Evolutionary conservation across 202 grass and related monocot genomes (phyloP).

Genomic region (Sporobolus alterniflorus): DNA sequence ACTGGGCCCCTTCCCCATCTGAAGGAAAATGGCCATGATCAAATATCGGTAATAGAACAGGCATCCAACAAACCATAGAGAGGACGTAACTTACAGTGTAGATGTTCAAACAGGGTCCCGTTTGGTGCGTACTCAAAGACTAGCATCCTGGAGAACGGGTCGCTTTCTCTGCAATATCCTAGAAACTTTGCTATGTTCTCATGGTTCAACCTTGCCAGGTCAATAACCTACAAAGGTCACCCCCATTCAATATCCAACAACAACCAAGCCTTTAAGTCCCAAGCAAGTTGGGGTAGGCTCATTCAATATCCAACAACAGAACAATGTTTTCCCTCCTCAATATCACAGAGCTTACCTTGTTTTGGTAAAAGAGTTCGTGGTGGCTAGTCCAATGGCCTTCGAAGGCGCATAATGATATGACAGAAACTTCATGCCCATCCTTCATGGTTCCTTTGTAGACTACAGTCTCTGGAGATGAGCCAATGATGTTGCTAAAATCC

Average conservation of each 20-base stretch:
- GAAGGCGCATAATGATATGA: constrained; percentile 77
- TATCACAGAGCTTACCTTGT: constrained; percentile 58
- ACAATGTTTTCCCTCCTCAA: not conserved
- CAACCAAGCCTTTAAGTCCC: too few species aligned
- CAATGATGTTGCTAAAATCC: constrained; percentile 99
- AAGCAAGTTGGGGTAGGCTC: too few species aligned
- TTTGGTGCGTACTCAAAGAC: constrained; percentile 98
- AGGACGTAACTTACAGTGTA: constrained; percentile 69
- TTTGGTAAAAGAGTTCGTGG: constrained; percentile 89
- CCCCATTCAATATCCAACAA: constrained; percentile 26
- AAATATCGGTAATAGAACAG: not conserved
- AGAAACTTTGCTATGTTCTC: constrained; percentile 87
- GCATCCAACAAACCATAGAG: not conserved
- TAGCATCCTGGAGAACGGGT: constrained; percentile 91
- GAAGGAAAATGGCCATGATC: constrained; percentile 9
- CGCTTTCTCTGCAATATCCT: constrained; percentile 92
- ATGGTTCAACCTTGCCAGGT: constrained; percentile 85
- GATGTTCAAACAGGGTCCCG: constrained; percentile 89
- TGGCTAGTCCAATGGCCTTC: constrained; percentile 87
- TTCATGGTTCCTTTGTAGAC: constrained; percentile 98
- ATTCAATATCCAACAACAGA: constrained; percentile 18
- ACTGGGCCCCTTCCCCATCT: constrained; percentile 77
- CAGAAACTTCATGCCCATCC: constrained; percentile 82
- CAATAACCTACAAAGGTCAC: constrained; percentile 46
- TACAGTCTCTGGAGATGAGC: constrained; percentile 69